A percentile compares a stretch with the other conserved stretches of the same genome.
Evolutionary conservation across 257 asterid genomes (phyloP).

Genomic region (Nicotiana tomentosiformis): DNA sequence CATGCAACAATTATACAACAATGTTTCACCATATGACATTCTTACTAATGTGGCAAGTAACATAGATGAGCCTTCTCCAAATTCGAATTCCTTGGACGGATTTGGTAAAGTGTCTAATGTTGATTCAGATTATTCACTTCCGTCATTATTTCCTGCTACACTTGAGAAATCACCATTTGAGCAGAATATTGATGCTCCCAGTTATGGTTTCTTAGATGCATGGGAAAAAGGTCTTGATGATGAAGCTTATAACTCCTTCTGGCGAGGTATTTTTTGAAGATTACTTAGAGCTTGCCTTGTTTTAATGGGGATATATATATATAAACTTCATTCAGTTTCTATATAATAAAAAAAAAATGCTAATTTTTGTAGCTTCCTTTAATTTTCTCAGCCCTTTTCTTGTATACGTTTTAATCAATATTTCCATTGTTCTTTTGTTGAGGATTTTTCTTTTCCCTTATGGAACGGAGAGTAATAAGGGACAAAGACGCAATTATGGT

Average conservation of each 20-base stretch:
- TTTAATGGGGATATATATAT: too few species aligned
- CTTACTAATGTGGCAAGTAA: neutral
- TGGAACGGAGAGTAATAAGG: too few species aligned
- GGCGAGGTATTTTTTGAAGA: conserved; percentile 32
- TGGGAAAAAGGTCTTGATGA: conserved; percentile 27
- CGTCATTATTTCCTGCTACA: conserved; percentile 27
- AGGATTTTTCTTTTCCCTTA: too few species aligned
- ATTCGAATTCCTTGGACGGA: conserved; percentile 10
- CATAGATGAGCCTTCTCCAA: neutral
- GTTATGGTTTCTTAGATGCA: neutral
- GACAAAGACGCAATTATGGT: too few species aligned
- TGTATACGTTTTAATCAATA: too few species aligned
- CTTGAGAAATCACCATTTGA: conserved; percentile 18
- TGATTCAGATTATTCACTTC: conserved; percentile 29
- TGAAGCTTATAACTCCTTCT: conserved; percentile 31
- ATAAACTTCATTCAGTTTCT: too few species aligned
- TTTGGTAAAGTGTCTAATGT: neutral
- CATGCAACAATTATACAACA: conserved; percentile 7
- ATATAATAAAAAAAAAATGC: too few species aligned
- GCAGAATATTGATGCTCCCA: neutral
- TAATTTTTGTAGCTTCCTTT: too few species aligned
- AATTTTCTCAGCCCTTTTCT: too few species aligned
- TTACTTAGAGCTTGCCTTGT: neutral
- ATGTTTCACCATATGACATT: neutral
- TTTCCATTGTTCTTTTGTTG: too few species aligned